A percentile compares a stretch with the other conserved stretches of the same genome.
These are phyloP conservation scores for Leccinum rimulosum DNA, from an alignment of 768 basidiomycete species.

Conservation along the genomic window DNA sequence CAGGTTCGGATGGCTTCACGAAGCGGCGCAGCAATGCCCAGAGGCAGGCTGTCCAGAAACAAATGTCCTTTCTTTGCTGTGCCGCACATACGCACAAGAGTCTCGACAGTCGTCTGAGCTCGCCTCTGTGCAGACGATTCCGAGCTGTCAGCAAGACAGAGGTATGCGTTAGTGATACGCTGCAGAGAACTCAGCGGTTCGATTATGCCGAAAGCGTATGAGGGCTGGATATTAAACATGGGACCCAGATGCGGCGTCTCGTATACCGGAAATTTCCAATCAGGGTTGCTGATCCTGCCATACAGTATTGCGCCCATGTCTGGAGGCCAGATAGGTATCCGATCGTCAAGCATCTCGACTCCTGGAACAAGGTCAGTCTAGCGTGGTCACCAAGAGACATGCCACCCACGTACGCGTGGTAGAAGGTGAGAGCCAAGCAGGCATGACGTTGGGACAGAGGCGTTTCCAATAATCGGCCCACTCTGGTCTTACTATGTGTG, in stretches of 20 bases:
- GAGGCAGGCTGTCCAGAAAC: conserved; percentile 55
- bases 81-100: conserved; percentile 45
- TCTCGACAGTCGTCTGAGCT: conserved; percentile 60
- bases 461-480: conserved; percentile 96
- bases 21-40: conserved; percentile 75
- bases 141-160: conserved; percentile 54
- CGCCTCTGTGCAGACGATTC: conserved; percentile 54
- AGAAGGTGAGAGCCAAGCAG: conserved; percentile 56
- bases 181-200: conserved; percentile 58
- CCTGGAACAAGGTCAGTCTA: conserved; percentile 30
- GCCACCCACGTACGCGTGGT: conserved; percentile 25
- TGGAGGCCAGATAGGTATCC: conserved; percentile 73
- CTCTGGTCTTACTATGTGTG: conserved; percentile 66
- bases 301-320: conserved; percentile 70
- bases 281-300: conserved; percentile 57
- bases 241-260: conserved; percentile 45
- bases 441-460: conserved; percentile 60
- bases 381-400: neutral
- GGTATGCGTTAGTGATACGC: conserved; percentile 55
- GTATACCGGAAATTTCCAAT: conserved; percentile 56
- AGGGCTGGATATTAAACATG: conserved; percentile 49
- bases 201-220: conserved; percentile 59
- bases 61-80: conserved; percentile 42
- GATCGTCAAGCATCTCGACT: conserved; percentile 55
- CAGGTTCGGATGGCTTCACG: conserved; percentile 84